phyloP scores from a whole-genome alignment of 2,329 filamentous ascomycete species.

The Claviceps paspali region DNA sequence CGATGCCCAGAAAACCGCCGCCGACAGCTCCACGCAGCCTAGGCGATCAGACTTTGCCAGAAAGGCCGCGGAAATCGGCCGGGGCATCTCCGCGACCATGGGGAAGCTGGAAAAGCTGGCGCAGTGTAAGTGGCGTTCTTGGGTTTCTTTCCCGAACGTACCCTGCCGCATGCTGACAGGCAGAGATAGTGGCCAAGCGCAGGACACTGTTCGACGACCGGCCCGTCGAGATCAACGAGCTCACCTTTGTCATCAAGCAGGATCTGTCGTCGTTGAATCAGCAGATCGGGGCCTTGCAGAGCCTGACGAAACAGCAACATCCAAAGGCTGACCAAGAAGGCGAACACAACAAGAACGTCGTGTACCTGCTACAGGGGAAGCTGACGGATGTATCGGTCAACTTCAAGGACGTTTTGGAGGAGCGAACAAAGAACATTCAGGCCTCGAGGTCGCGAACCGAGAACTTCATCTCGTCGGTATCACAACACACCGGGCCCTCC shows the following conservation, averaged over 20 bases:
- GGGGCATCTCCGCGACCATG: slow-evolving; percentile 84
- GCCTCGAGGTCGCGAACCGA: slow-evolving; percentile 83
- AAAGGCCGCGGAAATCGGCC: slow-evolving; percentile 78
- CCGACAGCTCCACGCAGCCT: slow-evolving; percentile 37
- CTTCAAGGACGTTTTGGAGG: slow-evolving; percentile 95
- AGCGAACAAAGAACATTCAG: slow-evolving; percentile 95
- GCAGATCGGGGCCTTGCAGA: slow-evolving; percentile 72
- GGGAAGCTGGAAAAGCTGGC: slow-evolving; percentile 88
- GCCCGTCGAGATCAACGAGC: slow-evolving; percentile 90
- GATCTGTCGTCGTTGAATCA: slow-evolving; percentile 73
- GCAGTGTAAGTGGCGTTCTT: slow-evolving; percentile 41
- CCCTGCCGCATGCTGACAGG: not conserved
- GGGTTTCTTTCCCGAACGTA: not conserved
- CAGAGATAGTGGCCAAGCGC: slow-evolving; percentile 63
- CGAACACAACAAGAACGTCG: slow-evolving; percentile 96
- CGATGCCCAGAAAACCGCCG: slow-evolving; percentile 52
- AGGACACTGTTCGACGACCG: slow-evolving; percentile 96
- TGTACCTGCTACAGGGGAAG: slow-evolving; percentile 79
- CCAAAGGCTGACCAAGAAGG: slow-evolving; percentile 66
- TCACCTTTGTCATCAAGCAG: slow-evolving; percentile 97
- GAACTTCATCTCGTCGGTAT: slow-evolving; percentile 88
- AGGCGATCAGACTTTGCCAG: slow-evolving; percentile 82
- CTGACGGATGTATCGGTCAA: slow-evolving; percentile 84
- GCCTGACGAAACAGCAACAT: slow-evolving; percentile 61
- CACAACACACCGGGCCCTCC: slow-evolving; percentile 54